Base-by-base conservation (phyloP, 2,329 filamentous ascomycete species). In the Diaporthe sp. region DNA sequence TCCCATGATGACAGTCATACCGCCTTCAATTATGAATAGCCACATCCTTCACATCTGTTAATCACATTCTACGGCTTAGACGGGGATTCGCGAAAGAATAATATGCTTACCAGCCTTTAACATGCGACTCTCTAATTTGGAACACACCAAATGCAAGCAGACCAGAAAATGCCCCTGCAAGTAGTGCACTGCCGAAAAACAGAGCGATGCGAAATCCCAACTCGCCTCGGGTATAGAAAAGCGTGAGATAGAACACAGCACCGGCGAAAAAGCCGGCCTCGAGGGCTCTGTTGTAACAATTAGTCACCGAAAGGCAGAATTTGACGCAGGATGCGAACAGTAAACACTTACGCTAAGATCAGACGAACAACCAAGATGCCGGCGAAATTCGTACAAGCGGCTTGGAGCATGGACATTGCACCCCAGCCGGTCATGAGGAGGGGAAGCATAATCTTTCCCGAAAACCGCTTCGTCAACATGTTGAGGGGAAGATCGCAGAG, bases 211-310 rank as follows among this genome's bases (percentile, higher is more conserved):
- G 60, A 35, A 76, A 76, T 28, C 30, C 74, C 2, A 77, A 68
- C 52, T 77, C 74, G 8, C 68, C 74, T 25, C 75, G 89, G 78
- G 76, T 89, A 3, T 88, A 87, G 57, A 90, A 90, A 0, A 88
- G 83, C 0, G 88, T 86, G 10, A 88, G 79, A 76, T 88, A 91
- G 79, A 89, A 90, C 3, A 90, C 87, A 19, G 87, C 85, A 0
- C 87, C 84, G 6, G 88, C 86, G 74, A 89, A 89, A 80, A 90
- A 90, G 0, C 87, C 89, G 0, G 88, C 89, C 80, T 91, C 89
- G 30, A 84, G 64, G 6, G 61, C 71, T 4, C 74, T 75, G 42
- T 2, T 8, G 6, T 25, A 1, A 1, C 19, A 4, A 9, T 64
- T 12, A 61, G 57, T n/a, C 7, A 3, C 8, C 28, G 13, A 0